Evolutionary conservation across 2,329 filamentous ascomycete species (phyloP), one percentile per base, ranked within the genome.

Genomic region (Xylaria hypoxylon): DNA sequence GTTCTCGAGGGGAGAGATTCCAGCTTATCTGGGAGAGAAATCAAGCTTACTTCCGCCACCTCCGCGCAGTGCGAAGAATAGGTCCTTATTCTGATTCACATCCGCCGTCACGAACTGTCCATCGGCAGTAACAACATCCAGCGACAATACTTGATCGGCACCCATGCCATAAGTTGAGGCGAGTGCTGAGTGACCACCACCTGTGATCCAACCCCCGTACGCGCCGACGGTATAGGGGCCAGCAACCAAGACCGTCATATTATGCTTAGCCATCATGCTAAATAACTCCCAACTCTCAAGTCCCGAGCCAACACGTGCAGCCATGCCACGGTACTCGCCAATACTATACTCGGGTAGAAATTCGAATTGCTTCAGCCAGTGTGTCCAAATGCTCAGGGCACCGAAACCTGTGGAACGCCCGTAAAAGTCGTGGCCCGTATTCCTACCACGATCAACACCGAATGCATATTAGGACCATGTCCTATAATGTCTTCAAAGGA

Each of bases 41-140:
- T 24, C 13, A 19, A 17, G 40, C 74, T 66, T 71, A 75, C 73
- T 72, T 35, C 84, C 62, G 77, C 86, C 85, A 2, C 86, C 85
- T 11, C 85, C 85, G 45, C 81, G 78, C 3, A 87, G 75, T 2
- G 86, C 87, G 82, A 85, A 89, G 76, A 86, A 88, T 6, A 89
- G 77, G 62, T 89, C 86, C 0, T 78, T 69, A 65, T 88, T 84
- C 33, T 83, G 72, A 2, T 78, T 74, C 22, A 76, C 78, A 50
- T 80, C 81, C 1, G 84, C 85, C 4, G 78, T 82, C 0, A 86
- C 69, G 26, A 83, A 75, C 6, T 77, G 64, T 0, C 86, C 86
- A 47, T 78, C 75, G 0, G 80, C 83, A 11, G 82, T 84, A 2
- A 87, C 78, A 2, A 84, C 81, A 48, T 84, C 76, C 60, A 79